Percentiles rank a stretch among this genome's conserved stretches.
These are phyloP conservation scores for Rhodotorula sphaerocarpa DNA, from an alignment of 768 basidiomycete species.

Conservation along the genomic window DNA sequence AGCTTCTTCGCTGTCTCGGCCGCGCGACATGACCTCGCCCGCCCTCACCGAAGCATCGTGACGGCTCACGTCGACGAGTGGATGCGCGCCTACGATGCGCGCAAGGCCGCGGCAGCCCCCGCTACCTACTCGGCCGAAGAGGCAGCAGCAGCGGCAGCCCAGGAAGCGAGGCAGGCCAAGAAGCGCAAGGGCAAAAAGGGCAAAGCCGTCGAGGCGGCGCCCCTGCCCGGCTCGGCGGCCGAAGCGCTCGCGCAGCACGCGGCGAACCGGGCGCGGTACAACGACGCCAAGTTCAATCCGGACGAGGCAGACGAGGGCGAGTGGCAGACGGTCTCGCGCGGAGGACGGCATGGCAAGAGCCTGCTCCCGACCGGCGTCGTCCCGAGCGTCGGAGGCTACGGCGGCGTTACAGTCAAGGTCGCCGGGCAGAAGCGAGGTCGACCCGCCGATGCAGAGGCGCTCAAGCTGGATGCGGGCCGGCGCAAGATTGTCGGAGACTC, in stretches of 20 bases:
- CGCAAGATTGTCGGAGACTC: constrained; percentile 35
- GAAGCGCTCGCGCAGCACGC: constrained; percentile 21
- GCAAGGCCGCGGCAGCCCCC: constrained; percentile 10
- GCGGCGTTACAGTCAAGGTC: constrained; percentile 27
- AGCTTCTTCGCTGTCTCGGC: constrained; percentile 11
- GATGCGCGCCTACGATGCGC: constrained; percentile 23
- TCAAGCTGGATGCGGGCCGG: constrained; percentile 4
- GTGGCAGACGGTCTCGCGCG: constrained; percentile 27
- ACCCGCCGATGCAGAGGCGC: not conserved
- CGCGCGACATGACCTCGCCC: not conserved
- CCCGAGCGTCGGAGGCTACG: constrained; percentile 23
- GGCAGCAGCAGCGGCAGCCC: not conserved
- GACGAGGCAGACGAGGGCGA: constrained; percentile 27
- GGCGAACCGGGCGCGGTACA: not conserved
- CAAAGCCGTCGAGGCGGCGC: constrained; percentile 1
- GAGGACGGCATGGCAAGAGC: constrained; percentile 30
- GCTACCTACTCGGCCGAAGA: not conserved
- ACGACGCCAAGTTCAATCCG: constrained; percentile 16
- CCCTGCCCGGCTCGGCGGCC: constrained; percentile 23
- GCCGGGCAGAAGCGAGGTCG: constrained; percentile 23
- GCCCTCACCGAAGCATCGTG: constrained; percentile 11
- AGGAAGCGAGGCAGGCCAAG: not conserved
- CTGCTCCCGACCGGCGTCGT: constrained; percentile 15
- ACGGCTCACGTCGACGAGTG: constrained; percentile 29
- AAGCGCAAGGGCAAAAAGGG: constrained; percentile 1